Percentiles rank a stretch among this genome's conserved stretches.
phyloP scores from a whole-genome alignment of 805 yeast genomes.

The Ogataea saltuana region DNA sequence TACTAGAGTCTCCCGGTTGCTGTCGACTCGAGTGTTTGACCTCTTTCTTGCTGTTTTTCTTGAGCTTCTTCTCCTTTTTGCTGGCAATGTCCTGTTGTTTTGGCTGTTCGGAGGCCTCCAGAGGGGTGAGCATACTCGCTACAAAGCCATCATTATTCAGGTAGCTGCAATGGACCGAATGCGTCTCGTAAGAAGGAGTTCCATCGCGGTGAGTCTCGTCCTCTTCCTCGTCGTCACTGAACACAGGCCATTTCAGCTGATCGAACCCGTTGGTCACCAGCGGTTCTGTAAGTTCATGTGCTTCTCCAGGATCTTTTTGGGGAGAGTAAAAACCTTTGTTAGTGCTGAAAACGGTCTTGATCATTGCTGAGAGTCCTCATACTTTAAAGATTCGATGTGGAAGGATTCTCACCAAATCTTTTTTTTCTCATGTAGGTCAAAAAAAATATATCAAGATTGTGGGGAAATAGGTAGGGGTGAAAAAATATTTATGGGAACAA shows the following conservation, averaged over 20 bases:
- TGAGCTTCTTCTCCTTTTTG: conserved; percentile 15
- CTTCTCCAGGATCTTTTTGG: conserved; percentile 16
- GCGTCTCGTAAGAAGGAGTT: conserved; percentile 13
- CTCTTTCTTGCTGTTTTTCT: conserved; percentile 3
- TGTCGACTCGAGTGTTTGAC: conserved; percentile 1
- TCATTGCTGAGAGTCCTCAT: not conserved
- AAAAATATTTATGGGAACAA: not conserved
- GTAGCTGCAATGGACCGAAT: conserved; percentile 14
- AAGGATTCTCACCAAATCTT: too few species aligned
- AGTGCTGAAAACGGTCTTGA: conserved; percentile 23
- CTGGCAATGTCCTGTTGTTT: conserved; percentile 16
- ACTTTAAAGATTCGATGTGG: too few species aligned
- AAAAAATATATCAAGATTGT: conserved; percentile 3
- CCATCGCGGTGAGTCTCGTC: conserved; percentile 4
- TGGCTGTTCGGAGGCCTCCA: not conserved
- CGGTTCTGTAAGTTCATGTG: conserved; percentile 2
- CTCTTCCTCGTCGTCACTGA: conserved; percentile 8
- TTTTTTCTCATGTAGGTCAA: not conserved
- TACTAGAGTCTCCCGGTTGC: not conserved
- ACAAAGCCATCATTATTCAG: conserved; percentile 7
- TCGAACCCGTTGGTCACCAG: conserved; percentile 45
- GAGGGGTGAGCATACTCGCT: conserved; percentile 1
- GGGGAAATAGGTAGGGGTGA: conserved; percentile 1
- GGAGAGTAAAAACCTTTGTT: conserved; percentile 26
- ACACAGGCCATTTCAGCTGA: conserved; percentile 38